These are phyloP conservation scores for Rosa persica DNA, from an alignment of 306 rosid species.

Conservation along the genomic window DNA sequence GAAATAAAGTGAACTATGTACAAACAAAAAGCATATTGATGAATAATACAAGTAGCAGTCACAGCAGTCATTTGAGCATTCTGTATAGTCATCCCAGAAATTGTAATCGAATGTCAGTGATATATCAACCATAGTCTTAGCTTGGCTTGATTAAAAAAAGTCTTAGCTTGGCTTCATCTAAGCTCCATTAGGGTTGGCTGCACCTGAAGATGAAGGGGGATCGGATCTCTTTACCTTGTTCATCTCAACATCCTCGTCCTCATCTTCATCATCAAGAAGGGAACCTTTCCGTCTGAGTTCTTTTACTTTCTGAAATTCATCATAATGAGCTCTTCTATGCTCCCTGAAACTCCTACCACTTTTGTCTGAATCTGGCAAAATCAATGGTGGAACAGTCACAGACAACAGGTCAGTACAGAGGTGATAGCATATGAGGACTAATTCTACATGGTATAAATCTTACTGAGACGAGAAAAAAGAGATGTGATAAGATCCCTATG, in stretches of 20 bases:
- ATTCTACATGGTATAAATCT: background rate
- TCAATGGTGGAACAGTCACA: constrained; percentile 4
- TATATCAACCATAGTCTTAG: constrained; percentile 24
- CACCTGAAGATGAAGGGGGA: constrained; percentile 50
- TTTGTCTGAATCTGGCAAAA: constrained; percentile 51
- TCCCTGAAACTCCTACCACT: constrained; percentile 53
- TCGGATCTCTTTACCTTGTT: constrained; percentile 31
- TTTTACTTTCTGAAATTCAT: constrained; percentile 77
- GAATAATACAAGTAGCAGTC: background rate
- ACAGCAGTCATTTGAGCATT: constrained; percentile 15
- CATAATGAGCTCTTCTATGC: constrained; percentile 83
- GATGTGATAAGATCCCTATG: background rate
- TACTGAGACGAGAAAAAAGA: background rate
- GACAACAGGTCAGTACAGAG: background rate
- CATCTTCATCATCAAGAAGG: constrained; percentile 60
- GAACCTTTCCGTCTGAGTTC: constrained; percentile 64
- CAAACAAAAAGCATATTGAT: constrained; percentile 15
- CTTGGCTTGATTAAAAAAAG: constrained; percentile 12
- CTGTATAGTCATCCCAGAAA: constrained; percentile 11
- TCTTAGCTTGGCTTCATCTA: constrained; percentile 17
- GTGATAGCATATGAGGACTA: background rate
- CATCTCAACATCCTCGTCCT: constrained; percentile 28
- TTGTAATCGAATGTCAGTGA: constrained; percentile 18
- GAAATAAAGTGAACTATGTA: constrained; percentile 24
- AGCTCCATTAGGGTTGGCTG: constrained; percentile 37